These are phyloP conservation scores for Neospora caninum DNA, from an alignment of 169 alveolate genomes.

Conservation along the genomic window DNA sequence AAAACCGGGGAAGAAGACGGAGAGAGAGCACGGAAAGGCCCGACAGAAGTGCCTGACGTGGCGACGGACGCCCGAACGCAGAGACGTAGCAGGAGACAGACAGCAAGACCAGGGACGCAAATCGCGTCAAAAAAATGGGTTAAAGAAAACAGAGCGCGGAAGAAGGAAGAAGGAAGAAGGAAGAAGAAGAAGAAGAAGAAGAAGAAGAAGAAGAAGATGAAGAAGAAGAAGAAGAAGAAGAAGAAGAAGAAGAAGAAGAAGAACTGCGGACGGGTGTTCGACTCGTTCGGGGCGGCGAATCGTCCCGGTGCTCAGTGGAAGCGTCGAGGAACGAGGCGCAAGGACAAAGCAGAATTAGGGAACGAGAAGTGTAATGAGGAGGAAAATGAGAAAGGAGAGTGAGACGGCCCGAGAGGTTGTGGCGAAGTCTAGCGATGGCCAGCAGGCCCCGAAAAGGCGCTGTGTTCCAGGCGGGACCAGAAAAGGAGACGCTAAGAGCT, in stretches of 20 bases:
- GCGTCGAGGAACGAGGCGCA: too few species aligned
- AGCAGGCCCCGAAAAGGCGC: too few species aligned
- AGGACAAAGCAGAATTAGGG: too few species aligned
- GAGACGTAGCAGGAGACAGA: too few species aligned
- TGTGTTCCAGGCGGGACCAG: background rate
- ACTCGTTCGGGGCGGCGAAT: background rate
- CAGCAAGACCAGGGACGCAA: too few species aligned
- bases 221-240: background rate
- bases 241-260: background rate
- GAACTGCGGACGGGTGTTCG: too few species aligned
- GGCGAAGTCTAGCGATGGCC: background rate
- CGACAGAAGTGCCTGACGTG: too few species aligned
- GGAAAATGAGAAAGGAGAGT: too few species aligned
- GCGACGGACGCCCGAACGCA: too few species aligned
- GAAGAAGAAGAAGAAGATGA: background rate
- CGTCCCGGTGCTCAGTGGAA: background rate
- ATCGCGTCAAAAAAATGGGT: background rate
- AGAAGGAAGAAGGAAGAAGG: background rate
- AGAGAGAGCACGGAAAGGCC: background rate
- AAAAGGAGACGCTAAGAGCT: background rate
- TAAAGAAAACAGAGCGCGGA: background rate
- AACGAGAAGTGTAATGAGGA: too few species aligned
- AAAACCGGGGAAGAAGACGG: background rate
- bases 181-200: background rate
- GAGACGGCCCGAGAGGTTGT: background rate